Conservation (phyloP, 2,329 filamentous ascomycete genomes). For the Plenodomus biglobosus region DNA sequence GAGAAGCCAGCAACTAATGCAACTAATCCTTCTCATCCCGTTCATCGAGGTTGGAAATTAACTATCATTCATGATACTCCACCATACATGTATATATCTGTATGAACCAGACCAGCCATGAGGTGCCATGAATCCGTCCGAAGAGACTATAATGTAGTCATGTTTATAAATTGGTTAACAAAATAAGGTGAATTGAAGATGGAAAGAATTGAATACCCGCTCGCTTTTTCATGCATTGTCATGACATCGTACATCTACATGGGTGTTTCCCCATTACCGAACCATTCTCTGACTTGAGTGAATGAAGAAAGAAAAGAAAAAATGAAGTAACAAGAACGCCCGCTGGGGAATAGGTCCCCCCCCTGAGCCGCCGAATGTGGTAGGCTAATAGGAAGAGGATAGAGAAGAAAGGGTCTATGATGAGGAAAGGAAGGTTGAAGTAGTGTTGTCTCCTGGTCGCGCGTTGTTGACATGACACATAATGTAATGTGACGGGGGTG, state of each 20-base stretch:
- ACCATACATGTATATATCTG: no score
- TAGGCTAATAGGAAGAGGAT: conserved; percentile 1
- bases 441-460: no score
- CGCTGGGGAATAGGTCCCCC: neutral
- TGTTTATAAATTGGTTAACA: no score
- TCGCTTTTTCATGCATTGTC: conserved; percentile 10
- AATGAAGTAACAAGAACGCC: conserved; percentile 20
- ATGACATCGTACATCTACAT: conserved; percentile 19
- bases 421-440: neutral
- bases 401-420: neutral
- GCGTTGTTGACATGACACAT: no score
- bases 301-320: conserved; percentile 6
- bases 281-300: neutral
- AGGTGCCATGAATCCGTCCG: no score
- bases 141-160: no score
- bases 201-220: neutral
- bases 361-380: neutral
- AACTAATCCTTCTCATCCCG: no score
- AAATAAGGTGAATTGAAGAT: neutral
- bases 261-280: neutral
- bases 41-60: no score
- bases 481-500: no score
- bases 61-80: no score
- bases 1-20: no score
- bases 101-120: no score